Percentiles rank a stretch among this genome's conserved stretches.
phyloP scores from a whole-genome alignment of 768 basidiomycete species.

The Termitomyces sp. region DNA sequence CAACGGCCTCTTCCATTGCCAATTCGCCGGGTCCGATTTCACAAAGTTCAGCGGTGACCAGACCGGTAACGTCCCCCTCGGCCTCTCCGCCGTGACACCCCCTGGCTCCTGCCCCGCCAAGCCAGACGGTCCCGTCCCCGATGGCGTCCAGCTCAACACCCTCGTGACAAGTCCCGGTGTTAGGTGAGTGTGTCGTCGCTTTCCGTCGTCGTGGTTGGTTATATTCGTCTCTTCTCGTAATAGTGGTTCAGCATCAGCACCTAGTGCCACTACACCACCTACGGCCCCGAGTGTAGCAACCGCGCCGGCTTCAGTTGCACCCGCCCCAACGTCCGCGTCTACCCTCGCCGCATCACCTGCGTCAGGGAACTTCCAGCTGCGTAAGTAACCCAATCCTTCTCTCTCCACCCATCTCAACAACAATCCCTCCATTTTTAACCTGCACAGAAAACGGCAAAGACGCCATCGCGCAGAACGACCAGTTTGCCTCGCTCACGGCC shows the following conservation, averaged over 20 bases:
- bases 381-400: neutral
- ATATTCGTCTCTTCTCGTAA: neutral
- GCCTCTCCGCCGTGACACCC: conserved; percentile 31
- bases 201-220: neutral
- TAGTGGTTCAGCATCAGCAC: neutral
- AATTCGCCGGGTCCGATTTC: conserved; percentile 37
- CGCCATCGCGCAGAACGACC: conserved; percentile 14
- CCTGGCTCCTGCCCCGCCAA: conserved; percentile 43
- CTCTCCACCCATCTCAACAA: neutral
- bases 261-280: neutral
- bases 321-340: neutral
- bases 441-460: conserved; percentile 14
- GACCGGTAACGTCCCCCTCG: conserved; percentile 42
- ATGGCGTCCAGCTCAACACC: conserved; percentile 36
- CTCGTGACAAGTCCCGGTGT: conserved; percentile 29
- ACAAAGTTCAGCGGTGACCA: conserved; percentile 34
- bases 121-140: conserved; percentile 34
- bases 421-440: neutral
- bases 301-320: neutral
- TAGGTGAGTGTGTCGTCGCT: conserved; percentile 2
- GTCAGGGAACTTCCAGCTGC: conserved; percentile 5
- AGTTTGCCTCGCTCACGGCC: conserved; percentile 20
- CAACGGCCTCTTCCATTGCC: conserved; percentile 48
- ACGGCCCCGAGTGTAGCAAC: neutral
- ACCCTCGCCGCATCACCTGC: neutral